Evolutionary conservation across 495 filamentous ascomycete genomes (phyloP).

Genomic region (Saxophila tyrrhenica): DNA sequence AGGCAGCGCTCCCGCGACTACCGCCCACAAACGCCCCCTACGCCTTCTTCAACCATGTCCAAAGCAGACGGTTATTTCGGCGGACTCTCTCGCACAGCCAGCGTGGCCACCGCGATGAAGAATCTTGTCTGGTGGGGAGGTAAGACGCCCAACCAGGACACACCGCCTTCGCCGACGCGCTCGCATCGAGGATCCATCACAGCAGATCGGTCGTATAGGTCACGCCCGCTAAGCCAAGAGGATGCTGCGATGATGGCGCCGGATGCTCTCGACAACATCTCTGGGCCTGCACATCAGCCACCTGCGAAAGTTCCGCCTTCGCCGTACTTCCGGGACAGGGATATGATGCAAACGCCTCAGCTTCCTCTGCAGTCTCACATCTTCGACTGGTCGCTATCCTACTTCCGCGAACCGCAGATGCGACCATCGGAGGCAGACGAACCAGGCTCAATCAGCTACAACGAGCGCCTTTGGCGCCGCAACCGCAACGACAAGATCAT

Average conservation of each 20-base stretch:
- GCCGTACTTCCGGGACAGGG: constrained; percentile 54
- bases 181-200: constrained; percentile 36
- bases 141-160: constrained; percentile 10
- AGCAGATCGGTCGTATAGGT: constrained; percentile 11
- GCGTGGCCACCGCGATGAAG: constrained; percentile 61
- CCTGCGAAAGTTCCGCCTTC: constrained; percentile 65
- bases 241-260: constrained; percentile 49
- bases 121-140: constrained; percentile 46
- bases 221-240: constrained; percentile 11
- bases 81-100: constrained; percentile 54
- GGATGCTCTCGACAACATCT: constrained; percentile 63
- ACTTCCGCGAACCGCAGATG: constrained; percentile 99
- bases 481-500: constrained; percentile 89
- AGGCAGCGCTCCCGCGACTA: constrained; percentile 20
- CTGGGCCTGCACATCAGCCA: constrained; percentile 59
- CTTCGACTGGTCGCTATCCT: constrained; percentile 91
- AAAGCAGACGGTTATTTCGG: constrained; percentile 57
- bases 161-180: constrained; percentile 19
- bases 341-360: constrained; percentile 40
- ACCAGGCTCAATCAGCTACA: constrained; percentile 94
- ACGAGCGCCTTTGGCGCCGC: constrained; percentile 83
- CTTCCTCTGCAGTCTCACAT: constrained; percentile 76
- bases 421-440: constrained; percentile 90
- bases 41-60: constrained; percentile 24
- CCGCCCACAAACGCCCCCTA: constrained; percentile 43